phyloP scores from a whole-genome alignment of 192 early-diverging fungal species.

The Dispira parvispora region DNA sequence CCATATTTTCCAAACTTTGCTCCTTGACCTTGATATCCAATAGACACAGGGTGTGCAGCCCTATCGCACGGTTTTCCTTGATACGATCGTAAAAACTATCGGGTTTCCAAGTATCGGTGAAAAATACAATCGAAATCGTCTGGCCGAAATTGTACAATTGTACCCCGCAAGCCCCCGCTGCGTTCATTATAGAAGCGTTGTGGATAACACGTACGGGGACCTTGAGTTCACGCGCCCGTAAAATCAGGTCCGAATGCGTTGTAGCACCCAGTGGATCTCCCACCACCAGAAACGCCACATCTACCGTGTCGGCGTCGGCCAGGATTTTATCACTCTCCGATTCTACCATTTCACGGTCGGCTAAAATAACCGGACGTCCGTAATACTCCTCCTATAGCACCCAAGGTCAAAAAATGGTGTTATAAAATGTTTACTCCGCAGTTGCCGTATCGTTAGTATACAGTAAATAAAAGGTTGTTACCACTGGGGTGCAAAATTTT shows the following conservation, averaged over 20 bases:
- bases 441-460: too few relatives aligned
- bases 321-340: conserved; percentile 78
- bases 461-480: too few relatives aligned
- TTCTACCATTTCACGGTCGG: conserved; percentile 97
- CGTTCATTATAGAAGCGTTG: conserved; percentile 99
- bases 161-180: conserved; percentile 83
- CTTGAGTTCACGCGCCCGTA: conserved; percentile 72
- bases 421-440: too few relatives aligned
- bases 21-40: conserved; percentile 29
- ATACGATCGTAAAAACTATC: conserved; percentile 94
- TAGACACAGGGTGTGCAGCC: conserved; percentile 87
- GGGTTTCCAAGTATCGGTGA: conserved; percentile 90
- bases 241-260: conserved; percentile 90
- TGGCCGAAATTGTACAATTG: conserved; percentile 98
- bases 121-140: conserved; percentile 97
- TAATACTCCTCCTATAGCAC: conserved; percentile 59
- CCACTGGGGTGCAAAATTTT: too few relatives aligned
- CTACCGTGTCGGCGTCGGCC: conserved; percentile 33
- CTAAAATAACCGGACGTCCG: conserved; percentile 65
- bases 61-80: conserved; percentile 64
- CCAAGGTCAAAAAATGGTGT: too few relatives aligned
- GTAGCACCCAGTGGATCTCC: conserved; percentile 96
- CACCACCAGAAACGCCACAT: conserved; percentile 92
- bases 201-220: conserved; percentile 87
- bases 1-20: conserved; percentile 46